Evolutionary conservation across 352 stramenopile species (phyloP).

Genomic region (Phytopythium kandeliae): DNA sequence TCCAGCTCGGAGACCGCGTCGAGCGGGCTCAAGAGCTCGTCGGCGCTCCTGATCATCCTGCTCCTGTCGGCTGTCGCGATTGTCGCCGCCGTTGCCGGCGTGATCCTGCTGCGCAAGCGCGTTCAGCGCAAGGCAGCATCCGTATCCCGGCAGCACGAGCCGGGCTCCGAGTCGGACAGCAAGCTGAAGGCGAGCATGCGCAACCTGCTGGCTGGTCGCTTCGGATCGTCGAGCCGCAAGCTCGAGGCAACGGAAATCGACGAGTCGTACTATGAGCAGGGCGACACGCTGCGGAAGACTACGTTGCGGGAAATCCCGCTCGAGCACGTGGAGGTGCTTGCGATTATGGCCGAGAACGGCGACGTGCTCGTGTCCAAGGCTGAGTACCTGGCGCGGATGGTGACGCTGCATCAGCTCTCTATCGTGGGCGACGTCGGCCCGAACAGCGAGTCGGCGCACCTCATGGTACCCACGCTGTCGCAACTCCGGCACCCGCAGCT

Average conservation of each 20-base stretch:
- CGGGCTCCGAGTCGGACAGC: slow-evolving; percentile 11
- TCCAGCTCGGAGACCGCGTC: slow-evolving; percentile 22
- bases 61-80: slow-evolving; percentile 29
- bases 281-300: slow-evolving; percentile 42
- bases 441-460: slow-evolving; percentile 47
- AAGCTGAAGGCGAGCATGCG: slow-evolving; percentile 45
- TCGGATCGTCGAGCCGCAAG: slow-evolving; percentile 14
- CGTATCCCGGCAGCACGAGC: slow-evolving; percentile 20
- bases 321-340: slow-evolving; percentile 28
- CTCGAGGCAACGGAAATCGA: slow-evolving; percentile 22
- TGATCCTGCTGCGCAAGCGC: slow-evolving; percentile 46
- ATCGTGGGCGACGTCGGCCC: slow-evolving; percentile 37
- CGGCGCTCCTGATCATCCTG: slow-evolving; percentile 33
- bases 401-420: slow-evolving; percentile 53
- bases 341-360: slow-evolving; percentile 35
- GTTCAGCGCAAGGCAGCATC: slow-evolving; percentile 44
- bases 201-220: slow-evolving; percentile 18
- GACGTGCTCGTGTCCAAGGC: slow-evolving; percentile 40
- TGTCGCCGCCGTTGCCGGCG: slow-evolving; percentile 40
- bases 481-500: slow-evolving; percentile 69
- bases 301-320: slow-evolving; percentile 52
- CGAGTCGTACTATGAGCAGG: slow-evolving; percentile 31
- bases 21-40: slow-evolving; percentile 15
- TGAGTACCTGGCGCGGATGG: slow-evolving; percentile 38
- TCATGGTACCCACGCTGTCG: slow-evolving; percentile 49